A percentile compares a stretch with the other conserved stretches of the same genome.
Evolutionary conservation across 805 yeast species (phyloP).

Genomic region (Yamadazyma sp.): DNA sequence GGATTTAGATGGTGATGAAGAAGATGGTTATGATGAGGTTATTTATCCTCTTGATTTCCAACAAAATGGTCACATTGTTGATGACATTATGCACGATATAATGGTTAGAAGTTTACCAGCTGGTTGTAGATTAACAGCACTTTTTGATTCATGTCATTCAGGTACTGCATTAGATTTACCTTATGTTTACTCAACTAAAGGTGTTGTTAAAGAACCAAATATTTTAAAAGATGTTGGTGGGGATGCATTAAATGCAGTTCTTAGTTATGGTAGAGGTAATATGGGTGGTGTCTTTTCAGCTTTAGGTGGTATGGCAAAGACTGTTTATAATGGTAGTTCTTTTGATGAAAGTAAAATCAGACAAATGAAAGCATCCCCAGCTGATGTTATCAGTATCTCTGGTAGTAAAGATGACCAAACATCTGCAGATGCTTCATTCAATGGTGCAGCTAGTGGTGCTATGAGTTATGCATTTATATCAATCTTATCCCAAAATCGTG

Average conservation of each 20-base stretch:
- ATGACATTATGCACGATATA: slow-evolving; percentile 38
- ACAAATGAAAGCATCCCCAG: slow-evolving; percentile 32
- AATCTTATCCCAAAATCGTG: slow-evolving; percentile 23
- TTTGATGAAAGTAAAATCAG: slow-evolving; percentile 22
- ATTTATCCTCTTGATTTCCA: slow-evolving; percentile 38
- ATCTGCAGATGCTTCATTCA: slow-evolving; percentile 35
- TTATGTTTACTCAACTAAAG: slow-evolving; percentile 38
- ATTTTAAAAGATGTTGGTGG: slow-evolving; percentile 35
- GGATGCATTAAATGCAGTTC: slow-evolving; percentile 30
- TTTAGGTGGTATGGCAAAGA: slow-evolving; percentile 31
- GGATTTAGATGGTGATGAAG: slow-evolving; percentile 38
- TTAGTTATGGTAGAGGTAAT: slow-evolving; percentile 32
- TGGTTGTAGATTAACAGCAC: slow-evolving; percentile 37
- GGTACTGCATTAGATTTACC: slow-evolving; percentile 41
- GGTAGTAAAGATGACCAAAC: slow-evolving; percentile 43
- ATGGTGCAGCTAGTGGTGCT: slow-evolving; percentile 37
- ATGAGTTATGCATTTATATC: slow-evolving; percentile 38
- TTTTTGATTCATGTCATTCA: slow-evolving; percentile 39
- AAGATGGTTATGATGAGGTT: slow-evolving; percentile 33
- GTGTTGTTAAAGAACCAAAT: slow-evolving; percentile 38
- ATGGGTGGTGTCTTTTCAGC: slow-evolving; percentile 37
- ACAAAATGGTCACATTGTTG: slow-evolving; percentile 29
- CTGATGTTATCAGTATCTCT: slow-evolving; percentile 34
- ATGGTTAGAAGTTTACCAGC: slow-evolving; percentile 36
- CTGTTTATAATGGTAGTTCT: slow-evolving; percentile 16